phyloP scores from a whole-genome alignment of 2,329 filamentous ascomycete genomes.

The Cladosporium cucumerinum region DNA sequence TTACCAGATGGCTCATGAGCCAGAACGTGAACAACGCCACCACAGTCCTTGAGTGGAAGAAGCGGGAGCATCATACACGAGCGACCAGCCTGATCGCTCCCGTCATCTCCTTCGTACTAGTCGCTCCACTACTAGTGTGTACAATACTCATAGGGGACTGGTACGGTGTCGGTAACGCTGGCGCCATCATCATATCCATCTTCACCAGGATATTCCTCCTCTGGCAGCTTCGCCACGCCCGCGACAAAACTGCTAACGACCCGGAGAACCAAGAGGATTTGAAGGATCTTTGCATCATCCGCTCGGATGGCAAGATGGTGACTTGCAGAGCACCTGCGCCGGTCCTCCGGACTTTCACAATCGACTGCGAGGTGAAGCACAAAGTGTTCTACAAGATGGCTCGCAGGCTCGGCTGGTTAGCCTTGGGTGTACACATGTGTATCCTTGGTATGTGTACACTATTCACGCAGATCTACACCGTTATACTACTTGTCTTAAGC shows the following conservation, averaged over 20 bases:
- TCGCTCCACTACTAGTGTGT: conserved; percentile 1
- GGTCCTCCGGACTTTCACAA: background rate
- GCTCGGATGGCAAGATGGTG: conserved; percentile 7
- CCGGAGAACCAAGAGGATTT: background rate
- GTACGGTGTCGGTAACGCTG: conserved; percentile 16
- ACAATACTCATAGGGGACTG: conserved; percentile 17
- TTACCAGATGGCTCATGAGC: conserved; percentile 15
- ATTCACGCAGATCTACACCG: conserved; percentile 7
- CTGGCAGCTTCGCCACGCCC: background rate
- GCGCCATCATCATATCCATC: conserved; percentile 13
- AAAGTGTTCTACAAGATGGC: background rate
- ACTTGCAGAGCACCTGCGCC: background rate
- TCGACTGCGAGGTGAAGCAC: background rate
- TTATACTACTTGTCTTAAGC: conserved; percentile 1
- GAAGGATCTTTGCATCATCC: conserved; percentile 1
- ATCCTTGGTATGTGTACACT: conserved; percentile 11
- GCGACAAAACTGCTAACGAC: background rate
- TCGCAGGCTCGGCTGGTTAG: conserved; percentile 3
- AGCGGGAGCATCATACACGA: background rate
- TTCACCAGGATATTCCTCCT: conserved; percentile 7
- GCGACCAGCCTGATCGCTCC: background rate
- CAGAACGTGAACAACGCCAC: conserved; percentile 17
- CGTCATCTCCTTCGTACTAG: background rate
- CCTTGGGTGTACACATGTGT: conserved; percentile 5
- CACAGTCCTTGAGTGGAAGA: conserved; percentile 14